These are phyloP conservation scores for Aspergillus hancockii DNA, from an alignment of 495 filamentous ascomycete species.

Conservation along the genomic window DNA sequence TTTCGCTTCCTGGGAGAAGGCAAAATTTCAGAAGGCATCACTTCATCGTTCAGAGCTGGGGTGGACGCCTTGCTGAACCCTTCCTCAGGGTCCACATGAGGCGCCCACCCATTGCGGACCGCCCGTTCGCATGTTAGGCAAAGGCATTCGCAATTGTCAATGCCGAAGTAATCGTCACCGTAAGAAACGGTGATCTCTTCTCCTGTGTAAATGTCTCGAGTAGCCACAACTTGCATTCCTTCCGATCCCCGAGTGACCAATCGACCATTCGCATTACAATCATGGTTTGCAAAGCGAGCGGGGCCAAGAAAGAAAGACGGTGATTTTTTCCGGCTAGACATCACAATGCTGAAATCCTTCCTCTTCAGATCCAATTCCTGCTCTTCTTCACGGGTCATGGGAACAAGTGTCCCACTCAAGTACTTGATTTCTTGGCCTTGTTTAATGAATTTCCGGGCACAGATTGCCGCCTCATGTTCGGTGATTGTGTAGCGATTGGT, in stretches of 20 bases:
- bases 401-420: conserved; percentile 82
- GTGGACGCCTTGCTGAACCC: conserved; percentile 38
- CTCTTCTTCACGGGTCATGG: conserved; percentile 89
- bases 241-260: conserved; percentile 78
- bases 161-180: conserved; percentile 93
- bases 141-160: conserved; percentile 92
- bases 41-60: conserved; percentile 34
- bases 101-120: conserved; percentile 78
- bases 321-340: conserved; percentile 85
- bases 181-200: conserved; percentile 97
- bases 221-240: conserved; percentile 84
- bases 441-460: conserved; percentile 75
- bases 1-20: conserved; percentile 45
- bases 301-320: conserved; percentile 91
- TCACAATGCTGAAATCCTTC: conserved; percentile 94
- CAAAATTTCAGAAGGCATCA: conserved; percentile 16
- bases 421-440: conserved; percentile 88
- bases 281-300: conserved; percentile 95
- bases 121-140: conserved; percentile 83
- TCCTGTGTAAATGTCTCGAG: conserved; percentile 76
- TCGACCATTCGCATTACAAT: conserved; percentile 89
- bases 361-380: conserved; percentile 71
- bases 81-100: conserved; percentile 36
- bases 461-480: conserved; percentile 82
- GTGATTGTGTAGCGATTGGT: conserved; percentile 96